Percentiles rank a stretch among this genome's conserved stretches.
phyloP scores from a whole-genome alignment of 176 grass and related monocot genomes.

The Ananas comosus region DNA sequence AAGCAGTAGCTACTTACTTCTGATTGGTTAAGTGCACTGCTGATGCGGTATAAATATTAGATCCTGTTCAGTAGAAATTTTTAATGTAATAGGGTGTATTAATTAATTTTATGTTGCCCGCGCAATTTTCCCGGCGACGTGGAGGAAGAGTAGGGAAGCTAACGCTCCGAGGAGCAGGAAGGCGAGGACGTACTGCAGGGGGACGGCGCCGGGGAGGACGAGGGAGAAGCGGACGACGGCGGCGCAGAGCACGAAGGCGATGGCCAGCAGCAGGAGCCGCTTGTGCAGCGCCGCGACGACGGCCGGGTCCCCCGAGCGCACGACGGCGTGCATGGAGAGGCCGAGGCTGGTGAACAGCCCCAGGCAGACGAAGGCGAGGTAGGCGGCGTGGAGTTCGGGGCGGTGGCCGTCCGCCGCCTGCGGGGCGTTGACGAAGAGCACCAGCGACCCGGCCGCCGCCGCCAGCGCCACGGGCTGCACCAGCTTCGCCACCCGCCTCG shows the following conservation, averaged over 20 bases:
- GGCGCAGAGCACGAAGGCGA: constrained; percentile 9
- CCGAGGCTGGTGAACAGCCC: constrained; percentile 25
- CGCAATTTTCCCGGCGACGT: not conserved
- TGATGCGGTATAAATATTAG: too few species aligned
- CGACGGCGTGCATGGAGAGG: constrained; percentile 26
- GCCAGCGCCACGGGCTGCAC: constrained; percentile 19
- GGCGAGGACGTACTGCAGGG: not conserved
- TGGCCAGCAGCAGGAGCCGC: constrained; percentile 8
- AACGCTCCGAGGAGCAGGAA: not conserved
- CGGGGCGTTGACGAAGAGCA: constrained; percentile 15
- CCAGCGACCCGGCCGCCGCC: constrained; percentile 13
- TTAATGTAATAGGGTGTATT: too few species aligned
- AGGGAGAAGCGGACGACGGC: constrained; percentile 2
- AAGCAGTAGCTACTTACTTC: too few species aligned
- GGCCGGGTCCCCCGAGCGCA: not conserved
- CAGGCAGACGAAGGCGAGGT: not conserved
- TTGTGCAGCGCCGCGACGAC: constrained; percentile 15
- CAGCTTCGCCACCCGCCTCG: constrained; percentile 14
- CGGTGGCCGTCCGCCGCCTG: not conserved
- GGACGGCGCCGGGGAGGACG: not conserved
- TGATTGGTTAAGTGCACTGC: too few species aligned
- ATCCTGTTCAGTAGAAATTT: too few species aligned
- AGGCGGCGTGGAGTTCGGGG: not conserved
- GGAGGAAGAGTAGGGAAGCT: not conserved
- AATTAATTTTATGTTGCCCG: too few species aligned